Evolutionary conservation across 805 yeast species (phyloP), one percentile per base, ranked within the genome.

Genomic region (Starmera amethionina): DNA sequence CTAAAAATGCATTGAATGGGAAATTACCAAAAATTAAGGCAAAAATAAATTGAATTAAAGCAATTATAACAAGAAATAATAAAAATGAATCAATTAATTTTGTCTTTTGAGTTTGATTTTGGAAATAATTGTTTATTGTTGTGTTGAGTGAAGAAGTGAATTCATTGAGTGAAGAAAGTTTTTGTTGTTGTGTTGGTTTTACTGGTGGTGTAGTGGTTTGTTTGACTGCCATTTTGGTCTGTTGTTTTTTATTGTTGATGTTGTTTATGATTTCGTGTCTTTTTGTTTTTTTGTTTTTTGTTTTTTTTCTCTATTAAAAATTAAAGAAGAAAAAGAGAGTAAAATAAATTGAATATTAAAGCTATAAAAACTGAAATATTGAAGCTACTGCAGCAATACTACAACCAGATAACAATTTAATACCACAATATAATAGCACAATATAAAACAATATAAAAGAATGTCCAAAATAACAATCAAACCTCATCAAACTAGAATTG

Each of bases 1-100:
- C 90, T 44, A 93, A 70, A 58, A 93, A 93, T 19, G 96, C 97
- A 63, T 93, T 93, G 73, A 93, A 93, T 14, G 99, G 99, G 73
- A 82, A 93, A 52, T 77, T 86, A 31, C 97, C 95, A 36, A 88
- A 76, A 12, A 87, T 45, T 34, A 80, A 50, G 48, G 84, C 83
- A 60, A 88, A 90, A 4, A 69, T 64, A 56, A 88, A 87, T 63
- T 93, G 97, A 27, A 84, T 60, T 1, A 73, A 63, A 1, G 95
- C 98, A 44, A 86, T 66, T 0, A 67, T 61, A 14, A 90, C 89
- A 43, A 90, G 63, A 49, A 84, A 88, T 22, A 60, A 74, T 54
- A 90, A 70, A 55, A 89, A 93, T 12, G 71, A 50, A 59, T 93
- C 97, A 48, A 90, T 82, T 39, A 87, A 67, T 59, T 76, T 72